phyloP scores from a whole-genome alignment of 768 basidiomycete genomes.

The Tulasnella sp. region DNA sequence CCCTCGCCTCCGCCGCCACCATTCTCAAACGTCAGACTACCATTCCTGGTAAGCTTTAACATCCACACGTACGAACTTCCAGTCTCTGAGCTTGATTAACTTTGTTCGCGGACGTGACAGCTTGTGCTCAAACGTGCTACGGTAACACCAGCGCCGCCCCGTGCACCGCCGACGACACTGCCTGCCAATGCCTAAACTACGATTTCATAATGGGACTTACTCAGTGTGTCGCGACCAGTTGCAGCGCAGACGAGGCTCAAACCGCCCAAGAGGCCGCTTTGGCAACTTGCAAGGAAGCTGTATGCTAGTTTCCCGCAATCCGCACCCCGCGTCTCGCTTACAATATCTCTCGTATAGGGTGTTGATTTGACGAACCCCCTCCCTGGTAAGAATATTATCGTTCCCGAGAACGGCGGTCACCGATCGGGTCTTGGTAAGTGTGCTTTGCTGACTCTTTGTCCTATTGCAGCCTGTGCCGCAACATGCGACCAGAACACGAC shows the following conservation, averaged over 20 bases:
- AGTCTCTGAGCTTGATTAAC: background rate
- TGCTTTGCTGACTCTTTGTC: background rate
- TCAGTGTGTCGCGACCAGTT: background rate
- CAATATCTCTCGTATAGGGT: background rate
- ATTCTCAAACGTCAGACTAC: background rate
- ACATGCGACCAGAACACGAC: conserved; percentile 26
- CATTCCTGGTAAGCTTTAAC: background rate
- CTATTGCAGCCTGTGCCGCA: conserved; percentile 3
- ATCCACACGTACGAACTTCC: too few species aligned
- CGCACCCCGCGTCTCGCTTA: background rate
- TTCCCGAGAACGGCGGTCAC: background rate
- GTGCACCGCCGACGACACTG: background rate
- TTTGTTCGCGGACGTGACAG: background rate
- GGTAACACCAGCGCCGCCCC: background rate
- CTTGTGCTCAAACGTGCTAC: background rate
- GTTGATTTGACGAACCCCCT: background rate
- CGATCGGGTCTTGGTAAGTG: background rate
- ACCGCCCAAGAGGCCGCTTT: background rate
- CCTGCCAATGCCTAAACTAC: background rate
- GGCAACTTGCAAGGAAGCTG: background rate
- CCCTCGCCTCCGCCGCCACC: background rate
- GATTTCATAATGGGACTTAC: background rate
- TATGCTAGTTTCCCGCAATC: too few species aligned
- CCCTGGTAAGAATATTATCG: background rate
- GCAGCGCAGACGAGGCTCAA: background rate